phyloP scores from a whole-genome alignment of 441 rosid genomes.

The Metrosideros polymorpha region DNA sequence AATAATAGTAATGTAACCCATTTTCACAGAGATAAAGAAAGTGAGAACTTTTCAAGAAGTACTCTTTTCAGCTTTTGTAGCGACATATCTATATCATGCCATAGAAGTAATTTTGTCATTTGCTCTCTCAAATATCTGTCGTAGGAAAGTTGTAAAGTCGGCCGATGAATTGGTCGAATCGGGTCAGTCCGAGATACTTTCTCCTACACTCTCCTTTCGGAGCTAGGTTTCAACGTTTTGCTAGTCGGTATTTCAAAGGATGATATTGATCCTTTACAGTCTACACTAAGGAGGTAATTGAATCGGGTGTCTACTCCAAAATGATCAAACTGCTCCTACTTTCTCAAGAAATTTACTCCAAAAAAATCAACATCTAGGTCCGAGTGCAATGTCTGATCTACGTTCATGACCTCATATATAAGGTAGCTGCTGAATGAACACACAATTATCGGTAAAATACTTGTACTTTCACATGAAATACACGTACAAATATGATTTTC shows the following conservation, averaged over 20 bases:
- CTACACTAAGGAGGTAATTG: not conserved
- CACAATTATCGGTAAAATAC: no score
- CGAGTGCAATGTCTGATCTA: no score
- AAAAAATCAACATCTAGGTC: not conserved
- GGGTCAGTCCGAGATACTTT: not conserved
- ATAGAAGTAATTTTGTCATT: not conserved
- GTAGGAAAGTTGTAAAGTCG: not conserved
- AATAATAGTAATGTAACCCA: not conserved
- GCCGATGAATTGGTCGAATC: not conserved
- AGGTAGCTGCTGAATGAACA: no score
- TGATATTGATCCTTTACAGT: no score
- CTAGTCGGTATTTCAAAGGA: not conserved
- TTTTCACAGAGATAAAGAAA: not conserved
- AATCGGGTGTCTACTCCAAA: not conserved
- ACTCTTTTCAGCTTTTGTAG: not conserved
- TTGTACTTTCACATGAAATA: no score
- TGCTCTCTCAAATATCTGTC: not conserved
- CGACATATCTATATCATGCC: not conserved
- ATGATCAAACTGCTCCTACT: not conserved
- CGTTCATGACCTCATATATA: no score
- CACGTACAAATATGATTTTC: no score
- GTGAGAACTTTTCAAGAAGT: not conserved
- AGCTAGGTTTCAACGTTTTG: not conserved
- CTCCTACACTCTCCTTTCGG: not conserved
- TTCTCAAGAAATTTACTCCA: not conserved